Conservation (phyloP, 192 early-diverging fungal genomes). For the Coemansia sp. region DNA sequence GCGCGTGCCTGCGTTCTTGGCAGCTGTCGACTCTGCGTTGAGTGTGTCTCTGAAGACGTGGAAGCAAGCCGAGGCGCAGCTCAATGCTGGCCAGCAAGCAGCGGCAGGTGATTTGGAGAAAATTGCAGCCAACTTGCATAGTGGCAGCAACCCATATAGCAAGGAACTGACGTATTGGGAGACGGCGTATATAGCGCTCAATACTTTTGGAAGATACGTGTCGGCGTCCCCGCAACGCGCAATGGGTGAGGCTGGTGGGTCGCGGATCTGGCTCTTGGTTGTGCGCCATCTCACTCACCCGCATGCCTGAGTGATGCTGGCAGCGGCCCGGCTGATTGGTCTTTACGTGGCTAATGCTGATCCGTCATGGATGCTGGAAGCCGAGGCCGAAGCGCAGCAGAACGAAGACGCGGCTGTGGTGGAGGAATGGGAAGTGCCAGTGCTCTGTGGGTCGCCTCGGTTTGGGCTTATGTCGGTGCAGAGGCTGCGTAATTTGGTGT, state of each 20-base stretch:
- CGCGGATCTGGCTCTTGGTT: conserved; percentile 68
- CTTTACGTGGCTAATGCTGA: conserved; percentile 74
- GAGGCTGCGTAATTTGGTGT: conserved; percentile 59
- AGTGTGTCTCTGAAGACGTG: conserved; percentile 44
- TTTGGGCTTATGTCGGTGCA: conserved; percentile 32
- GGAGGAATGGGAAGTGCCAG: conserved; percentile 34
- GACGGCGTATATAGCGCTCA: conserved; percentile 78
- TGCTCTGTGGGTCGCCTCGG: conserved; percentile 25
- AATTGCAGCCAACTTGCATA: conserved; percentile 55
- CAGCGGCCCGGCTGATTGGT: conserved; percentile 73
- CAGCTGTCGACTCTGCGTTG: conserved; percentile 57
- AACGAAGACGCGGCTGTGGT: not conserved
- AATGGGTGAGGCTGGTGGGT: conserved; percentile 52
- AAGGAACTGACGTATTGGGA: conserved; percentile 73
- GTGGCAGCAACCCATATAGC: conserved; percentile 50
- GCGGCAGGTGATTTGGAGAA: conserved; percentile 42
- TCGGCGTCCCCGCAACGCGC: conserved; percentile 58
- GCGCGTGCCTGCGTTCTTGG: conserved; percentile 58
- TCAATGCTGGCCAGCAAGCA: conserved; percentile 29
- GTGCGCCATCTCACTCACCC: conserved; percentile 78
- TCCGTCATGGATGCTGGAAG: conserved; percentile 53
- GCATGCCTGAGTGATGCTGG: conserved; percentile 84
- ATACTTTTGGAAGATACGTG: conserved; percentile 72
- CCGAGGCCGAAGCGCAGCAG: conserved; percentile 20
- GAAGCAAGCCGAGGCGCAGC: conserved; percentile 49